A percentile compares a stretch with the other conserved stretches of the same genome.
These are phyloP conservation scores for Boletales sp. DNA, from an alignment of 768 basidiomycete species.

Conservation along the genomic window DNA sequence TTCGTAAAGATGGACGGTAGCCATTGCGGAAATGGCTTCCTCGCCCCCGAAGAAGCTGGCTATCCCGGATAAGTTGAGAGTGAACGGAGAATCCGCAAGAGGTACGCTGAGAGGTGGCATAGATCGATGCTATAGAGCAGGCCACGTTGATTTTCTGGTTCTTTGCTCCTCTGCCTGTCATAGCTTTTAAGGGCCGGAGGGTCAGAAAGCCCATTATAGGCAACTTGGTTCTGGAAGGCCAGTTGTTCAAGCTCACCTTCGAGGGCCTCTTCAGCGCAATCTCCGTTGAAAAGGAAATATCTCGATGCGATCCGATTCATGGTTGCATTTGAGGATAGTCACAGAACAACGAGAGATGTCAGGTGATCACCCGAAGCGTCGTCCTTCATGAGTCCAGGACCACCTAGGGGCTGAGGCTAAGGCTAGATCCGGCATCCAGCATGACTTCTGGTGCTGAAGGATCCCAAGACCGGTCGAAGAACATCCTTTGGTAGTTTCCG, in stretches of 20 bases:
- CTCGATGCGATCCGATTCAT: too few relatives aligned
- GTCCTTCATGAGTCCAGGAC: too few relatives aligned
- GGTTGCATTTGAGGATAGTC: too few relatives aligned
- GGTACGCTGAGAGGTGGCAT: slow-evolving; percentile 21
- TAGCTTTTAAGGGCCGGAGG: not conserved
- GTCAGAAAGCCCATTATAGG: not conserved
- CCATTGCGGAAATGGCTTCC: slow-evolving; percentile 34
- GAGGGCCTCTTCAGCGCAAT: not conserved
- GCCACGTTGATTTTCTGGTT: not conserved
- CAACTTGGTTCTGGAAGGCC: not conserved
- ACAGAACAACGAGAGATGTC: too few relatives aligned
- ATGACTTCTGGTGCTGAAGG: too few relatives aligned
- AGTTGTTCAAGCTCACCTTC: not conserved
- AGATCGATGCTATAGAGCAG: not conserved
- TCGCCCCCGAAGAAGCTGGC: slow-evolving; percentile 35
- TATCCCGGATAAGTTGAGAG: slow-evolving; percentile 28
- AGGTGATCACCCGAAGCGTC: too few relatives aligned
- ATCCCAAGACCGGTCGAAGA: too few relatives aligned
- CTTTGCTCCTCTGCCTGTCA: not conserved
- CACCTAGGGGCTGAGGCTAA: too few relatives aligned
- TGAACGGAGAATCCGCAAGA: slow-evolving; percentile 10
- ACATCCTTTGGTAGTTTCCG: too few relatives aligned
- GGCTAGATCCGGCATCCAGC: too few relatives aligned
- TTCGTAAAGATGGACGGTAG: slow-evolving; percentile 30
- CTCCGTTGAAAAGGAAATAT: not conserved